These are phyloP conservation scores for Zalaria sp. DNA, from an alignment of 2,329 filamentous ascomycete species.

Conservation along the genomic window DNA sequence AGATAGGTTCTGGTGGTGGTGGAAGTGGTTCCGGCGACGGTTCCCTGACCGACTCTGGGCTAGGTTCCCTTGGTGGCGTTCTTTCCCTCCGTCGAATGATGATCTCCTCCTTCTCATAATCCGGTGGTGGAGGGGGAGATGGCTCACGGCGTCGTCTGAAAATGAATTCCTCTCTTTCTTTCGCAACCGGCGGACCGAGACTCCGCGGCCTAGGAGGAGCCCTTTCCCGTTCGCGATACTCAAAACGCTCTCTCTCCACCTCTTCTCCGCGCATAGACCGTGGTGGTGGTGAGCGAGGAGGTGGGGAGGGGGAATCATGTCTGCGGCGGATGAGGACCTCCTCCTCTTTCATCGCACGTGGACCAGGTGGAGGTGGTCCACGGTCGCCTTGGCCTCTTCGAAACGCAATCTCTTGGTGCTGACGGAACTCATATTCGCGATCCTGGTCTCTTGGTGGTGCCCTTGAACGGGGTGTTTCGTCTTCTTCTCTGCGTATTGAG, in stretches of 20 bases:
- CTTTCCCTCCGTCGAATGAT: conserved; percentile 32
- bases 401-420: conserved; percentile 23
- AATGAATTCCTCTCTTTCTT: conserved; percentile 21
- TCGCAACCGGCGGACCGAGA: conserved; percentile 21
- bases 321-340: conserved; percentile 8
- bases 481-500: conserved; percentile 10
- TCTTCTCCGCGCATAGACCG: conserved; percentile 6
- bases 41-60: conserved; percentile 9
- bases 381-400: conserved; percentile 11
- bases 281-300: conserved; percentile 4
- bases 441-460: conserved; percentile 7
- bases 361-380: conserved; percentile 3
- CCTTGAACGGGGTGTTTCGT: conserved; percentile 6
- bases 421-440: conserved; percentile 6
- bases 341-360: conserved; percentile 8
- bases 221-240: conserved; percentile 21
- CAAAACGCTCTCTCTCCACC: conserved; percentile 18
- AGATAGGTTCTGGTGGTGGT: conserved; percentile 48
- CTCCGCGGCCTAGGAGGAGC: conserved; percentile 15
- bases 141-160: conserved; percentile 20
- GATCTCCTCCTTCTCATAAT: conserved; percentile 24
- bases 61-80: conserved; percentile 16
- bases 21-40: conserved; percentile 20
- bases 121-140: conserved; percentile 18
- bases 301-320: conserved; percentile 7